Evolutionary conservation across 192 early-diverging fungal species (phyloP), one percentile per base, ranked within the genome.

Genomic region (Backusella parvicylindrica): DNA sequence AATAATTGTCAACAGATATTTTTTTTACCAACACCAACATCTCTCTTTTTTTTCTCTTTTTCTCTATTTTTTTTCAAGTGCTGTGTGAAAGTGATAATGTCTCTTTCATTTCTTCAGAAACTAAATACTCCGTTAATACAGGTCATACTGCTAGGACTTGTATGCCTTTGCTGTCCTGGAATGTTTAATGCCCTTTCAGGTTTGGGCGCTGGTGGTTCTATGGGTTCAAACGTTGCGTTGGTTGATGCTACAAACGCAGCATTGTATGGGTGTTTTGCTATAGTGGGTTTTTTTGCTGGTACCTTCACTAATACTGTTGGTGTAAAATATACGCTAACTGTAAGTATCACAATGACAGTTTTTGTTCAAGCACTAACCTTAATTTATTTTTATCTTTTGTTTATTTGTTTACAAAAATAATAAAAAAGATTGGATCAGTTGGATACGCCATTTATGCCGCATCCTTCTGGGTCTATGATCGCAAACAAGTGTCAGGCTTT

Each of bases 101-200:
- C n/a, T 21, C 11, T 21, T 26, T 56, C 28, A 3, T 15, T 65
- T 31, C 23, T 65, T 21, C 38, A 43, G 56, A 38, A 53, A 53
- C 63, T 68, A 12, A 87, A 84, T 71, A 89, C 87, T 37, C 85
- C 92, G 21, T 53, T 92, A 79, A 84, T 84, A 49, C 93, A 94
- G 77, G 88, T 94, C 66, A 79, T 90, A 78, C 81, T 92, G 36
- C 84, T 94, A 21, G 90, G 91, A 33, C 83, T 94, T 64, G 87
- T 94, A 21, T 92, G 90, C 71, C 91, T 94, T 75, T 88, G 89
- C 64, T 91, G 92, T 72, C 93, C 93, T 7, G 93, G 93, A 15
- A 92, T 92, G 90, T 93, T 92, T 73, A 93, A 93, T 68, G 90
- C 90, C n/a, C 81, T 92, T 2, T 72, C 74, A 3, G 79, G 79